Percentiles rank a stretch among this genome's conserved stretches.
Conservation (phyloP, 169 alveolate genomes). For the Prorocentrum cordatum region DNA sequence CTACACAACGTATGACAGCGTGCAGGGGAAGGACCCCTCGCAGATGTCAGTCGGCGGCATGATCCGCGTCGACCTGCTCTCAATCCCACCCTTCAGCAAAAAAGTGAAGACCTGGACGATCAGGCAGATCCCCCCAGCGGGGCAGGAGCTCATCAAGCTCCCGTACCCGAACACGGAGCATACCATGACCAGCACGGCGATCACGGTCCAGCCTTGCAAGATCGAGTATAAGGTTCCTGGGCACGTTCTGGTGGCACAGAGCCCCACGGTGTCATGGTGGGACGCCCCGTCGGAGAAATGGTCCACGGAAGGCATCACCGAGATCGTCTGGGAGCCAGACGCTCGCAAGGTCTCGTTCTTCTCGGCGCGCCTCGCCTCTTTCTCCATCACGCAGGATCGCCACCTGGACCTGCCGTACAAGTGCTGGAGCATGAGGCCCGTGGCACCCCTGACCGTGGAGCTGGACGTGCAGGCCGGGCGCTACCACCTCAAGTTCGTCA, state of each 20-base stretch:
- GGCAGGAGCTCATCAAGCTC: conserved; percentile 64
- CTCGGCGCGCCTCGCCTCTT: conserved; percentile 30
- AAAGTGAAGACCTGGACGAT: conserved; percentile 65
- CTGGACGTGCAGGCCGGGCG: conserved; percentile 6
- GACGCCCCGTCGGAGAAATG: conserved; percentile 23
- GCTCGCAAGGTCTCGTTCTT: conserved; percentile 46
- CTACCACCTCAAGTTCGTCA: conserved; percentile 44
- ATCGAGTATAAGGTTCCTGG: conserved; percentile 42
- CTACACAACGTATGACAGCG: conserved; percentile 56
- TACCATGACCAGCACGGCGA: conserved; percentile 45
- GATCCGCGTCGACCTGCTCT: conserved; percentile 34
- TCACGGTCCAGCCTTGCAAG: conserved; percentile 41
- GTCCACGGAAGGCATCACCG: conserved; percentile 38
- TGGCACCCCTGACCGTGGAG: no score
- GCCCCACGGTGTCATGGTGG: not conserved
- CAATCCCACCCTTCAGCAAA: conserved; percentile 63
- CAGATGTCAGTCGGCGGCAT: conserved; percentile 45
- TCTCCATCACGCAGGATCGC: conserved; percentile 66
- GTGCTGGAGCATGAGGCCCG: conserved; percentile 49
- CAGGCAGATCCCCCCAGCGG: conserved; percentile 32
- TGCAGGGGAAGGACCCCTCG: conserved; percentile 33
- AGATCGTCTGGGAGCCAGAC: conserved; percentile 39
- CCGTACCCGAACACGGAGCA: conserved; percentile 65
- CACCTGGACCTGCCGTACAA: conserved; percentile 58
- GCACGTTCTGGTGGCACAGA: no score